A percentile compares a stretch with the other conserved stretches of the same genome.
These are phyloP conservation scores for Sarocladiaceae sp. DNA, from an alignment of 2,329 filamentous ascomycete genomes.

Conservation along the genomic window DNA sequence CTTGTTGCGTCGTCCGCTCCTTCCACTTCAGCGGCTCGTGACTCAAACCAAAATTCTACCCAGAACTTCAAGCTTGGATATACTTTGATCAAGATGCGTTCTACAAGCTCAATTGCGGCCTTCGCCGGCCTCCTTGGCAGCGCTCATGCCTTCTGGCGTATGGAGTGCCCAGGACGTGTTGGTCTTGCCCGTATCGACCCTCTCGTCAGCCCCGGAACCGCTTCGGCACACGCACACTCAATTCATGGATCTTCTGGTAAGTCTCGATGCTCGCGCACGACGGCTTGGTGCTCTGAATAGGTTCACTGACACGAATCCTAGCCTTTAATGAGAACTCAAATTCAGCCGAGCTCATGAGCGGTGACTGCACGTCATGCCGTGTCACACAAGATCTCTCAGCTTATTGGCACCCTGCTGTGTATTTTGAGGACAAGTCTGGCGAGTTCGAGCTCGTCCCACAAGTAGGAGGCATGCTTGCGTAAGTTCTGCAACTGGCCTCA, in stretches of 20 bases:
- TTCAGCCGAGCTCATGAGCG: constrained; percentile 48
- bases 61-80: constrained; percentile 20
- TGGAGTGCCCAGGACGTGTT: constrained; percentile 71
- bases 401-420: constrained; percentile 79
- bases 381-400: constrained; percentile 80
- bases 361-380: constrained; percentile 74
- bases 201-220: constrained; percentile 57
- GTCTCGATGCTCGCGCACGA: constrained; percentile 28
- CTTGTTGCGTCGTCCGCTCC: constrained; percentile 31
- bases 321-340: neutral
- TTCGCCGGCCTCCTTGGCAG: constrained; percentile 30
- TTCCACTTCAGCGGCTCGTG: constrained; percentile 3
- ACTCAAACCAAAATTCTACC: neutral
- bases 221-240: constrained; percentile 66
- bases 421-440: constrained; percentile 67
- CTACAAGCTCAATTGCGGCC: constrained; percentile 20
- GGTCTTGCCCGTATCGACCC: constrained; percentile 75
- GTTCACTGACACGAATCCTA: neutral
- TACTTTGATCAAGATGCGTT: constrained; percentile 27
- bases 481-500: constrained; percentile 62
- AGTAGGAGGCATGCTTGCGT: constrained; percentile 81
- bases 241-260: constrained; percentile 74
- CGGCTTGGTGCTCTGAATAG: neutral
- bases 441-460: constrained; percentile 66
- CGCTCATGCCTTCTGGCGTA: constrained; percentile 77